Conservation (phyloP, 148 eudicot species). For the Fagopyrum tataricum region DNA sequence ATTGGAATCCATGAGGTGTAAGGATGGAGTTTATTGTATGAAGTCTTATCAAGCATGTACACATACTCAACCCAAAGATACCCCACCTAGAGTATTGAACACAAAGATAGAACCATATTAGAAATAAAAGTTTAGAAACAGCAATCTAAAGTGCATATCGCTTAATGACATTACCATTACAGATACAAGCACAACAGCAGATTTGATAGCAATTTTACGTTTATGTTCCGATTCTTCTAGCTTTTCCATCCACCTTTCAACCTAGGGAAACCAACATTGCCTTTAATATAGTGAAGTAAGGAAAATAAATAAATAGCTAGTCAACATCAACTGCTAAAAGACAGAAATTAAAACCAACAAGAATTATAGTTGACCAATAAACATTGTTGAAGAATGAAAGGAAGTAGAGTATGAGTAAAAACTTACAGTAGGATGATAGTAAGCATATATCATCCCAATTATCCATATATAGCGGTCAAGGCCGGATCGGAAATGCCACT, state of each 20-base stretch:
- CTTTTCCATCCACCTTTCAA: slow-evolving; percentile 97
- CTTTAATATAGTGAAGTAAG: slow-evolving; percentile 6
- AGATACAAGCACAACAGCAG: slow-evolving; percentile 39
- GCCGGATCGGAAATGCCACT: slow-evolving; percentile 96
- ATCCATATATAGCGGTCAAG: slow-evolving; percentile 99
- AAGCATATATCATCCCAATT: slow-evolving; percentile 94
- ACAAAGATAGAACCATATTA: slow-evolving; percentile 5
- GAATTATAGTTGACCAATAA: not conserved
- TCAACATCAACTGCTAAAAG: not conserved
- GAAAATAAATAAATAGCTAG: not conserved
- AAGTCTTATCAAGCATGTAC: slow-evolving; percentile 81
- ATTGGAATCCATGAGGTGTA: slow-evolving; percentile 99
- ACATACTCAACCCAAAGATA: slow-evolving; percentile 85
- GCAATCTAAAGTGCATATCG: not conserved
- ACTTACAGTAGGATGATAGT: slow-evolving; percentile 84
- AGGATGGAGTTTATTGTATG: slow-evolving; percentile 88
- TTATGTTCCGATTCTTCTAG: slow-evolving; percentile 80
- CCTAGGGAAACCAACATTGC: slow-evolving; percentile 32
- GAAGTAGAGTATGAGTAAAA: slow-evolving; percentile 1
- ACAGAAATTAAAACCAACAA: not conserved
- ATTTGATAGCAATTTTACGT: slow-evolving; percentile 51
- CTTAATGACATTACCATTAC: slow-evolving; percentile 35
- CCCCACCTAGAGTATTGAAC: slow-evolving; percentile 46
- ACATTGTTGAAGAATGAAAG: not conserved
- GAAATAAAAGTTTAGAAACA: not conserved